Evolutionary conservation across 2,329 filamentous ascomycete genomes (phyloP).

Genomic region (Penicillium brevicompactum): DNA sequence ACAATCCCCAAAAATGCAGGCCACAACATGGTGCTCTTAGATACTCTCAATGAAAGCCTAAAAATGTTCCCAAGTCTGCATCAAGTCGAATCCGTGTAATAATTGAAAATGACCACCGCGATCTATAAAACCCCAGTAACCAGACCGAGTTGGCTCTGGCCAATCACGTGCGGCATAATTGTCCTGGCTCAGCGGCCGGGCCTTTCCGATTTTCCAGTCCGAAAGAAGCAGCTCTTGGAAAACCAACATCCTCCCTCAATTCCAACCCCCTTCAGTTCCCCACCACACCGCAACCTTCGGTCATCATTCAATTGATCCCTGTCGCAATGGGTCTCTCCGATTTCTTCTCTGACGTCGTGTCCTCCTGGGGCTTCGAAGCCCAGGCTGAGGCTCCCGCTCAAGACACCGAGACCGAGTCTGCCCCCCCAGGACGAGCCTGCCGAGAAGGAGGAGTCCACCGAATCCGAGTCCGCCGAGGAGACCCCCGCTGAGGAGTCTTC

Average conservation of each 20-base stretch:
- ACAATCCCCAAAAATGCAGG: too few relatives aligned
- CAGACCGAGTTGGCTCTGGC: conserved; percentile 14
- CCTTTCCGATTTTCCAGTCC: conserved; percentile 45
- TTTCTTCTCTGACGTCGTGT: conserved; percentile 66
- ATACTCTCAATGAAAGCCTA: neutral
- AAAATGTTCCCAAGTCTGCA: too few relatives aligned
- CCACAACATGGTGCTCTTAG: neutral
- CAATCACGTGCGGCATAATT: conserved; percentile 47
- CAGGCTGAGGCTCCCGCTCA: conserved; percentile 62
- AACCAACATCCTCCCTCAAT: conserved; percentile 39
- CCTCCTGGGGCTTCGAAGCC: conserved; percentile 64
- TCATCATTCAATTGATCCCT: conserved; percentile 35
- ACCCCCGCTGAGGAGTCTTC: conserved; percentile 49
- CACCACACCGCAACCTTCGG: conserved; percentile 29
- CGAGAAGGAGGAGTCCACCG: conserved; percentile 37
- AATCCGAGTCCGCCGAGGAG: conserved; percentile 38
- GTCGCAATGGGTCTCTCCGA: conserved; percentile 64
- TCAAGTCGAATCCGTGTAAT: neutral
- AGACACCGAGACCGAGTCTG: conserved; percentile 51
- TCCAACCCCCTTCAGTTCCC: conserved; percentile 31
- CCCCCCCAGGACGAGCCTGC: conserved; percentile 46
- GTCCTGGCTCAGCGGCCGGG: conserved; percentile 39
- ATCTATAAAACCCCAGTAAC: neutral
- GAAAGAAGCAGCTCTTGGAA: conserved; percentile 35
- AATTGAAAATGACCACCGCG: neutral